Percentiles rank a stretch among this genome's conserved stretches.
Evolutionary conservation across 73 alveolate species (phyloP).

Genomic region (Tetrahymena thermophila): DNA sequence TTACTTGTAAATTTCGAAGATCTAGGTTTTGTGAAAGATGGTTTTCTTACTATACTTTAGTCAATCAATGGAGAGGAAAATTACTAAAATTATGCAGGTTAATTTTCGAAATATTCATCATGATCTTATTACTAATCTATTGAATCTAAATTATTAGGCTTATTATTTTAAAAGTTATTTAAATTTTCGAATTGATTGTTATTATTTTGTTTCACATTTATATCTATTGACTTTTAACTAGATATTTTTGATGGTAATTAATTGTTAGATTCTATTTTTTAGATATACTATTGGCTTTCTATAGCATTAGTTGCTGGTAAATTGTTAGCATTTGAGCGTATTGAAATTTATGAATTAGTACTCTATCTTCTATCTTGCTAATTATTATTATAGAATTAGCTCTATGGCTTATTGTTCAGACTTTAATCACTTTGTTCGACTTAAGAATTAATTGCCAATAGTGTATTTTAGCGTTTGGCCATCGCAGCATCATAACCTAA

Average conservation of each 20-base stretch:
- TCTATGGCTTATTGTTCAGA: neutral
- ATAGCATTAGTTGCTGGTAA: neutral
- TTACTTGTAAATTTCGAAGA: neutral
- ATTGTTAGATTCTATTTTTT: neutral
- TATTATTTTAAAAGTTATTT: neutral
- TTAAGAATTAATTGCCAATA: neutral
- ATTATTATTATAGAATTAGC: neutral
- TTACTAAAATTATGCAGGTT: neutral
- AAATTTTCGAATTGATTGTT: neutral
- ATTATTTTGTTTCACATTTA: neutral
- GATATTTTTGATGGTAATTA: neutral
- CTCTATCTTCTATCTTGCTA: neutral
- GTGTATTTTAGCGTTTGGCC: neutral
- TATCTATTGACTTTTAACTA: neutral
- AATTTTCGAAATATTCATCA: neutral
- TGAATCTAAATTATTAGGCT: neutral
- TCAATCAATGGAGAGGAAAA: neutral
- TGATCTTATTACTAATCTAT: neutral
- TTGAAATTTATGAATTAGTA: neutral
- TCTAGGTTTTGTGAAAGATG: neutral
- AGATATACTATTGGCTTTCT: neutral
- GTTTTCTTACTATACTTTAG: neutral
- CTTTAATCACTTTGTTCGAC: neutral
- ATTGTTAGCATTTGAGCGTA: neutral
- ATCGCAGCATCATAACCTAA: neutral